Evolutionary conservation across 805 yeast genomes (phyloP), one percentile per base, ranked within the genome.

Genomic region (Lachancea dasiensis): DNA sequence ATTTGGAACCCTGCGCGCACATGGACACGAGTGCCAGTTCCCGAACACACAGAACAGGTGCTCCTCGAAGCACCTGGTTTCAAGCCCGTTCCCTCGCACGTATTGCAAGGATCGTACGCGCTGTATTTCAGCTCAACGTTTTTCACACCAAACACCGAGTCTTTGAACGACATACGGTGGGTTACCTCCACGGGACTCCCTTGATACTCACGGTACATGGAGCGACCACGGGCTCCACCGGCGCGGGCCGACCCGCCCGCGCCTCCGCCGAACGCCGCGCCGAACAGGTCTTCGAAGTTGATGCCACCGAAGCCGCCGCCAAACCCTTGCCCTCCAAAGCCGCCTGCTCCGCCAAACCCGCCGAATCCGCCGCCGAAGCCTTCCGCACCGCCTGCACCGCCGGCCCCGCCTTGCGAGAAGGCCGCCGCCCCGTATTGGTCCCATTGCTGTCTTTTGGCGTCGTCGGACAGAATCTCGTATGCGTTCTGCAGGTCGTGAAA

Each of bases 401-500:
- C 48, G 4, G 70, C 75, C 32, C 68, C 81, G 45, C 69, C 72
- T 14, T 71, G 68, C 47, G 77, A 86, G 56, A 86, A 86, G 0
- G 92, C 95, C 8, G 87, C 72, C 1, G 95, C 70, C 1, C 98
- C 98, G 63, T 73, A 89, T 53, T 84, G 94, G 57, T 92, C 98
- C 52, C 78, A 92, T 56, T 92, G 95, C 38, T 80, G 75, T 52
- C 86, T 77, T 70, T 90, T 90, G 15, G 75, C 75, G 38, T 86
- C 83, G 58, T 87, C 94, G 31, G 86, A 79, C 54, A 92, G 69
- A 25, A 92, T 76, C 62, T 92, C 99, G 56, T 94, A 92, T 1
- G 97, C 94, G 47, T 84, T 92, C 57, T 90, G 97, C 47, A 92
- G 75, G 52, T 84, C 86, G 55, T 92, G 97, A 66, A 92, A 92